These are phyloP conservation scores for Phytophthora lateralis DNA, from an alignment of 352 stramenopile genomes.

Conservation along the genomic window DNA sequence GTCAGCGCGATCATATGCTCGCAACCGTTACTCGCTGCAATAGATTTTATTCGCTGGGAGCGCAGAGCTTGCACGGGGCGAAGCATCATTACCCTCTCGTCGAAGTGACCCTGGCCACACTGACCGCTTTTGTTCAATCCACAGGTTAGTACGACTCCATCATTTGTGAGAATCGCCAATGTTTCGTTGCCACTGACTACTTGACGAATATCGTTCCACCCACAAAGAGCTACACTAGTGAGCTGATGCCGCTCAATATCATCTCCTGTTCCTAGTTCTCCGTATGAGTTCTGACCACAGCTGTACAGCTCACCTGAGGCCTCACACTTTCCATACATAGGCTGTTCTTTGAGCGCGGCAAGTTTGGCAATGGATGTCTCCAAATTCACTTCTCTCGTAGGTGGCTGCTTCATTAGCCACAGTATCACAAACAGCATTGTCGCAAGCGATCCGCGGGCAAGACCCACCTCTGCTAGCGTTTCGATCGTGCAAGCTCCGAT, in stretches of 20 bases:
- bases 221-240: constrained; percentile 76
- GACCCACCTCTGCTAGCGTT: constrained; percentile 73
- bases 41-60: constrained; percentile 78
- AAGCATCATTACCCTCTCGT: constrained; percentile 87
- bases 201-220: constrained; percentile 85
- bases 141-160: constrained; percentile 80
- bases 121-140: constrained; percentile 90
- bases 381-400: constrained; percentile 54
- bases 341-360: constrained; percentile 79
- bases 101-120: constrained; percentile 87
- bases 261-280: constrained; percentile 85
- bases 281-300: constrained; percentile 90
- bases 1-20: constrained; percentile 90
- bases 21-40: constrained; percentile 89
- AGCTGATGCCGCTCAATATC: constrained; percentile 84
- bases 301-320: constrained; percentile 86
- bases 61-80: constrained; percentile 77
- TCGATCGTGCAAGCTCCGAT: constrained; percentile 69
- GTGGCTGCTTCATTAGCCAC: constrained; percentile 72
- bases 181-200: constrained; percentile 87
- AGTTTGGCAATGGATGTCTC: constrained; percentile 68
- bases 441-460: constrained; percentile 72
- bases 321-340: constrained; percentile 87
- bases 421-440: constrained; percentile 71
- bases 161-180: constrained; percentile 81